Evolutionary conservation across 805 yeast species (phyloP).

Genomic region (Ogataea ramenticola): DNA sequence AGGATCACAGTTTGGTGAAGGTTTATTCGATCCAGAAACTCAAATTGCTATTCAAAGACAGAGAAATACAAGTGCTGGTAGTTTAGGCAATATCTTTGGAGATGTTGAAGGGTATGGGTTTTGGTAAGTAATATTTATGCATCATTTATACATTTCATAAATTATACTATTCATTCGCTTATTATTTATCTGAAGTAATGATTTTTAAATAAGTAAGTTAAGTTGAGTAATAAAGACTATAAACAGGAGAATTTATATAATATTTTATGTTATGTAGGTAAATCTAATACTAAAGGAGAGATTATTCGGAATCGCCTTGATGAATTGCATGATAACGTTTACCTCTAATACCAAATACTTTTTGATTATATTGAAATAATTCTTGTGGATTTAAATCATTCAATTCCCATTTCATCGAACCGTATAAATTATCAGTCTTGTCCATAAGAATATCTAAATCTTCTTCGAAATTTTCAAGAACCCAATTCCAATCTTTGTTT

Average conservation of each 20-base stretch:
- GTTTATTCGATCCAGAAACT: not conserved
- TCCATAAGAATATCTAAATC: conserved; percentile 80
- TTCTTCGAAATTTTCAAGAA: conserved; percentile 55
- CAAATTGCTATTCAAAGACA: not conserved
- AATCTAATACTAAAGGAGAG: no score
- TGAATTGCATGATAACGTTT: conserved; percentile 87
- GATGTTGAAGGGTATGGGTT: conserved; percentile 22
- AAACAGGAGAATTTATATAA: no score
- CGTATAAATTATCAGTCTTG: conserved; percentile 64
- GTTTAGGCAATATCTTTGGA: conserved; percentile 12
- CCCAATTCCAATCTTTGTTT: conserved; percentile 63
- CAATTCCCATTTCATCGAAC: conserved; percentile 89
- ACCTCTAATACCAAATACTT: conserved; percentile 88
- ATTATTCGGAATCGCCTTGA: conserved; percentile 5
- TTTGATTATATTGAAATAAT: conserved; percentile 86
- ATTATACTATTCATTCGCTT: no score
- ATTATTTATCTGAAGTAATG: no score
- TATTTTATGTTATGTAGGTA: no score
- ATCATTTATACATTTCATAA: no score
- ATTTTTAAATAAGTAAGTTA: no score
- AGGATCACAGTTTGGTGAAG: not conserved
- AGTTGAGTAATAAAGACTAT: no score
- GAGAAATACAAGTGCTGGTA: not conserved
- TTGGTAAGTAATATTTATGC: no score
- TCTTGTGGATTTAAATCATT: conserved; percentile 91